phyloP scores from a whole-genome alignment of 768 basidiomycete genomes.

The Kwoniella sp. region DNA sequence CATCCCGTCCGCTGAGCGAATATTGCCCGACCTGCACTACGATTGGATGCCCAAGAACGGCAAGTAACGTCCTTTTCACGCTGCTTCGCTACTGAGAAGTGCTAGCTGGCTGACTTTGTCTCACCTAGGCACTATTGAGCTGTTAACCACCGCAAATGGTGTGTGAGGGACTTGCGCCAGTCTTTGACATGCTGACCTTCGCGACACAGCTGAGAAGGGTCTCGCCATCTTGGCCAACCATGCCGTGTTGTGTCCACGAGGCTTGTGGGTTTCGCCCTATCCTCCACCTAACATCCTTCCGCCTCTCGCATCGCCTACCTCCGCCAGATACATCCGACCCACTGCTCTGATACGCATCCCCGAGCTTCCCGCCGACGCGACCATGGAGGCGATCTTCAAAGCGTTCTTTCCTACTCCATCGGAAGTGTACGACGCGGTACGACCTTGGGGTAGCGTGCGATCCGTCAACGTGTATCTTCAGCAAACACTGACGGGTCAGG shows the following conservation, averaged over 20 bases:
- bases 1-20: conserved; percentile 12
- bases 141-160: conserved; percentile 18
- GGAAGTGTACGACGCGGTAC: conserved; percentile 29
- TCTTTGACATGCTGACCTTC: background rate
- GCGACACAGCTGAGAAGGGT: conserved; percentile 27
- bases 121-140: conserved; percentile 34
- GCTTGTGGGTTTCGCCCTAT: conserved; percentile 28
- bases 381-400: conserved; percentile 6
- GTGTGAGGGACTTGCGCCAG: background rate
- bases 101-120: background rate
- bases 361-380: background rate
- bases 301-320: conserved; percentile 9
- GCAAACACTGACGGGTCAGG: background rate
- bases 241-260: conserved; percentile 13
- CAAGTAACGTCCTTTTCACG: conserved; percentile 4
- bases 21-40: conserved; percentile 32
- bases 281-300: conserved; percentile 24
- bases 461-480: conserved; percentile 24
- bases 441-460: conserved; percentile 35
- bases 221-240: conserved; percentile 28
- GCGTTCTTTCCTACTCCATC: conserved; percentile 25
- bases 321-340: conserved; percentile 29
- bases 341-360: conserved; percentile 4
- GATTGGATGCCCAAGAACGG: conserved; percentile 38
- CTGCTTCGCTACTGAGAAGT: background rate